phyloP scores from a whole-genome alignment of 345 rosid species.

The Cochlearia excelsa region DNA sequence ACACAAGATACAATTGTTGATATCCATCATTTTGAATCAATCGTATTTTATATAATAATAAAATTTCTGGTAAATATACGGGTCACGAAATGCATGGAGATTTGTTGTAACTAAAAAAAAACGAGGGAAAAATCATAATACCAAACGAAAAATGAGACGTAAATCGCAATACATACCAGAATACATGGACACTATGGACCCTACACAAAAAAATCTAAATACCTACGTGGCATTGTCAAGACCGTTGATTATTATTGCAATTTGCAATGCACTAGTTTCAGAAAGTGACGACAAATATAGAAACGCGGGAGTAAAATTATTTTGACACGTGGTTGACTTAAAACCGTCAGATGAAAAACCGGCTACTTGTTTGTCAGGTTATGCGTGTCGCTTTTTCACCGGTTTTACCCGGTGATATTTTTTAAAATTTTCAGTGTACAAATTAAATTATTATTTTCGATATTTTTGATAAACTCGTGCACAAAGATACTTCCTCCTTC shows the following conservation, averaged over 20 bases:
- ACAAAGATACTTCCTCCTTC: neutral
- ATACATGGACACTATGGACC: conserved; percentile 16
- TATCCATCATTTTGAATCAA: neutral
- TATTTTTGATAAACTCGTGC: conserved; percentile 32
- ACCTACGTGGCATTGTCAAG: conserved; percentile 10
- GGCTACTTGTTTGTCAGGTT: conserved; percentile 23
- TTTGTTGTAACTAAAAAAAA: neutral
- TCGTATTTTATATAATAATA: no score
- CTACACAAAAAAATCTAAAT: neutral
- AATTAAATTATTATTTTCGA: neutral
- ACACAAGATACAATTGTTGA: no score
- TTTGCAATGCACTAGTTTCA: neutral
- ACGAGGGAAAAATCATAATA: no score
- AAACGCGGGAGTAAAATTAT: conserved; percentile 10
- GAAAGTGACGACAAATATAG: conserved; percentile 23
- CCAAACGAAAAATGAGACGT: neutral
- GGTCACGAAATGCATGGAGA: no score
- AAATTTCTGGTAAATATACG: no score
- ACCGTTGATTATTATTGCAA: conserved; percentile 11
- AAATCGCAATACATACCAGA: conserved; percentile 15
- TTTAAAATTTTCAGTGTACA: neutral
- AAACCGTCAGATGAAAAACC: conserved; percentile 30
- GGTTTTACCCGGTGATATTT: conserved; percentile 24
- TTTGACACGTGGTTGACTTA: conserved; percentile 7
- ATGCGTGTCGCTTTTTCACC: conserved; percentile 8